Base-by-base conservation (phyloP, 1,139 yeast genomes). In the Suhomyces ambrosiae region DNA sequence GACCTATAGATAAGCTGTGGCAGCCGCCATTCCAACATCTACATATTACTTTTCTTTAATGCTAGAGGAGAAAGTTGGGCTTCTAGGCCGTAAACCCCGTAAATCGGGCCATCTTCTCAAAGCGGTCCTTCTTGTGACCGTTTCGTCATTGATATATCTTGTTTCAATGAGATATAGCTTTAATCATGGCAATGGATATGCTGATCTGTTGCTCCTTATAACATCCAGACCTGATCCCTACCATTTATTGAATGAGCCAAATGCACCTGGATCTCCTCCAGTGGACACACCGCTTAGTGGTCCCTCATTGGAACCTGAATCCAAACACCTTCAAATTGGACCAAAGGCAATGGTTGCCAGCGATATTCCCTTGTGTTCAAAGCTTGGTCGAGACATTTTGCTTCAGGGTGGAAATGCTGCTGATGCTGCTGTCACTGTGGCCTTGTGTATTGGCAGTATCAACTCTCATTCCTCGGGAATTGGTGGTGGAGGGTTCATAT, bases 401-500 rank as follows among this genome's bases (percentile, higher is more conserved):
- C 52, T 63, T 24, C 74, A 75, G 12, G 92, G 92, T 2, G 85
- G 84, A 35, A 70, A 69, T 44, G 97, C 97, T 1, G 96, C 95
- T 0, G 97, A 92, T 57, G 95, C 97, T 0, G 88, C 96, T 0
- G 82, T 92, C 2, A 85, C 96, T 0, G 86, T 87, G 13, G 88
- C 95, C 0, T 68, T 92, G 18, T 92, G 98, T 57, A 79, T 92
- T 25, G 97, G 97, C 2, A 73, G 87, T 40, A 64, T 87, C 27
- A 86, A 87, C 55, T 81, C 89, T 44, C 89, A 81, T 55, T 83
- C 90, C 32, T 80, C 94, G 3, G 97, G 98, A 0, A 80, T 90
- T 33, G 98, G 98, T 2, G 98, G 97, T 3, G 97, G 97, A 7
- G 86, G 85, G 0, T 87, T 76, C 53, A 83, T 86, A 32, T 73